A percentile compares a stretch with the other conserved stretches of the same genome.
These are phyloP conservation scores for Aureobasidium melanogenum DNA, from an alignment of 2,329 filamentous ascomycete genomes.

Conservation along the genomic window DNA sequence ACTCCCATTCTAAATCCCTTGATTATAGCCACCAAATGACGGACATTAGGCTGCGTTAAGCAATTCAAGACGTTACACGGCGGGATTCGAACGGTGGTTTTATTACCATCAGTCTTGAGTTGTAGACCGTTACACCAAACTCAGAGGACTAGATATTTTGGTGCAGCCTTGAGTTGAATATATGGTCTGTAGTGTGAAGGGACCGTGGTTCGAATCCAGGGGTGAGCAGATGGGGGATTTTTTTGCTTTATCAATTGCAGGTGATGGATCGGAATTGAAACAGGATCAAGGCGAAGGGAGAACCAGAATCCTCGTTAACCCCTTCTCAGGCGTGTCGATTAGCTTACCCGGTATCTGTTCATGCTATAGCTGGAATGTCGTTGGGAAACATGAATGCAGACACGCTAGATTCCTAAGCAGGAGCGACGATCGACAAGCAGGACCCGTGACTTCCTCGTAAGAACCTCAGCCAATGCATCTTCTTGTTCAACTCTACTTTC, in stretches of 20 bases:
- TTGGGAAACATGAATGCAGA: no score
- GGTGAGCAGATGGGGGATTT: background rate
- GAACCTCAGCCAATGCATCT: background rate
- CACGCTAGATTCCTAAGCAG: no score
- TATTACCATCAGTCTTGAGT: background rate
- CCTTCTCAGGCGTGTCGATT: no score
- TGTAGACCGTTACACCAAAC: background rate
- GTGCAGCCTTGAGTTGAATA: background rate
- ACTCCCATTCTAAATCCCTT: background rate
- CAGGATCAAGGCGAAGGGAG: background rate
- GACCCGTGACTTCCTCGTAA: background rate
- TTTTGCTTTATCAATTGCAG: background rate
- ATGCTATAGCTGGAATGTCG: no score
- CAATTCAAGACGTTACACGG: background rate
- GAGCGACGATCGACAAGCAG: background rate
- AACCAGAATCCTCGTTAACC: background rate
- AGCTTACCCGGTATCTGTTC: no score
- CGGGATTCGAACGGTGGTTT: background rate
- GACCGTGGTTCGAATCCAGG: background rate
- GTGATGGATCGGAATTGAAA: no score
- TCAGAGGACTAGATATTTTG: background rate
- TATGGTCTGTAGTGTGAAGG: background rate
- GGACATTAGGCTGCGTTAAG: background rate
- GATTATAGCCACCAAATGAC: background rate
- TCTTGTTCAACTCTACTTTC: background rate